Percentiles rank a stretch among this genome's conserved stretches.
Evolutionary conservation across 2,329 filamentous ascomycete genomes (phyloP).

Genomic region (Fusarium drepaniforme): DNA sequence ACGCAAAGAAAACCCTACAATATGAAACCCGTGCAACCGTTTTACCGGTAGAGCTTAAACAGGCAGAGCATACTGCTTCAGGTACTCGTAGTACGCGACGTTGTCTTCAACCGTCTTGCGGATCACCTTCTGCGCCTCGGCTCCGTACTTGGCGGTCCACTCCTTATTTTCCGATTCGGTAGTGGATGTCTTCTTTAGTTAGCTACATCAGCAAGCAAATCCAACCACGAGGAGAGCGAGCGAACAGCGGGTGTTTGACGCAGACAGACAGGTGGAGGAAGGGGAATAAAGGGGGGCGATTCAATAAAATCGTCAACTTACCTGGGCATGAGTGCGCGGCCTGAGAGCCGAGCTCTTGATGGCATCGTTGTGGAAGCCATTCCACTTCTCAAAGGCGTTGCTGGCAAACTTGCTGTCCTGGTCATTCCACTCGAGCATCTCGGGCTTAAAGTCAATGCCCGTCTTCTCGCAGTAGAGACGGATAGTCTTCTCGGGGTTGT

Average conservation of each 20-base stretch:
- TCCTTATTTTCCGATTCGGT: constrained; percentile 76
- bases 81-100: constrained; percentile 81
- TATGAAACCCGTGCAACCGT: neutral
- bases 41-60: constrained; percentile 36
- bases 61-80: constrained; percentile 73
- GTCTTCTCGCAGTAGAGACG: constrained; percentile 85
- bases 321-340: constrained; percentile 73
- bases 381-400: constrained; percentile 94
- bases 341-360: constrained; percentile 84
- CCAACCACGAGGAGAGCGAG: constrained; percentile 40
- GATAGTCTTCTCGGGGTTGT: constrained; percentile 82
- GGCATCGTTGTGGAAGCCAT: constrained; percentile 95
- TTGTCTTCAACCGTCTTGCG: constrained; percentile 78
- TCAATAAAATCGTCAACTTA: constrained; percentile 52
- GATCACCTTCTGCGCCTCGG: constrained; percentile 77
- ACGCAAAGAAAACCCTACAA: constrained; percentile 16
- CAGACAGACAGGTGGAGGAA: constrained; percentile 37
- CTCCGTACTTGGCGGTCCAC: constrained; percentile 81
- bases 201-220: constrained; percentile 35
- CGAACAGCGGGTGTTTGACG: constrained; percentile 36
- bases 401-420: constrained; percentile 79
- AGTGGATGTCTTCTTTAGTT: constrained; percentile 69
- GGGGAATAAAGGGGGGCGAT: constrained; percentile 9
- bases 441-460: constrained; percentile 78
- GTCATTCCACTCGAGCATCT: constrained; percentile 89